Evolutionary conservation across 306 rosid species (phyloP).

Genomic region (Morella rubra): DNA sequence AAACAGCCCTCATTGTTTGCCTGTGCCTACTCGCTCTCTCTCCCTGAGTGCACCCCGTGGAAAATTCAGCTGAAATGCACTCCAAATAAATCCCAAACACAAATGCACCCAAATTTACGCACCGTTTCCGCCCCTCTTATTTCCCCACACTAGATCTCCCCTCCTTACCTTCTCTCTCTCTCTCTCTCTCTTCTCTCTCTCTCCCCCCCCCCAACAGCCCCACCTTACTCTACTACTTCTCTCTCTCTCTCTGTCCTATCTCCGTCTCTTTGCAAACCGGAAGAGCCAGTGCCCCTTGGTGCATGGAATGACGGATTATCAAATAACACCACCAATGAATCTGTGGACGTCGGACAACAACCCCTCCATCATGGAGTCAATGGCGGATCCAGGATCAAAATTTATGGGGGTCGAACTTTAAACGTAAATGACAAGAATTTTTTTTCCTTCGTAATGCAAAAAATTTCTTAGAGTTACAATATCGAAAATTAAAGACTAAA

Average conservation of each 20-base stretch:
- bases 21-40: too few species aligned
- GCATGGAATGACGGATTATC: slow-evolving; percentile 54
- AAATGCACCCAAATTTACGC: slow-evolving; percentile 18
- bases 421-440: too few species aligned
- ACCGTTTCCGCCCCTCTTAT: not conserved
- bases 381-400: too few species aligned
- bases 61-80: too few species aligned
- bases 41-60: too few species aligned
- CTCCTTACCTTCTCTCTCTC: not conserved
- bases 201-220: not conserved
- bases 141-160: not conserved
- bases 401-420: too few species aligned
- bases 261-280: not conserved
- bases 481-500: too few species aligned
- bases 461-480: too few species aligned
- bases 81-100: slow-evolving; percentile 2
- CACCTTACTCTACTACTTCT: not conserved
- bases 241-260: not conserved
- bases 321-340: slow-evolving; percentile 56
- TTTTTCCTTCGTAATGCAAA: too few species aligned
- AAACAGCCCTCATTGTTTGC: too few species aligned
- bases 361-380: slow-evolving; percentile 87
- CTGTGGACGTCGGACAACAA: slow-evolving; percentile 79
- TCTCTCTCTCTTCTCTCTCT: not conserved
- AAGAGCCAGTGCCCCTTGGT: not conserved